Conservation (phyloP, 2,329 filamentous ascomycete genomes). For the Fusarium devonianum region DNA sequence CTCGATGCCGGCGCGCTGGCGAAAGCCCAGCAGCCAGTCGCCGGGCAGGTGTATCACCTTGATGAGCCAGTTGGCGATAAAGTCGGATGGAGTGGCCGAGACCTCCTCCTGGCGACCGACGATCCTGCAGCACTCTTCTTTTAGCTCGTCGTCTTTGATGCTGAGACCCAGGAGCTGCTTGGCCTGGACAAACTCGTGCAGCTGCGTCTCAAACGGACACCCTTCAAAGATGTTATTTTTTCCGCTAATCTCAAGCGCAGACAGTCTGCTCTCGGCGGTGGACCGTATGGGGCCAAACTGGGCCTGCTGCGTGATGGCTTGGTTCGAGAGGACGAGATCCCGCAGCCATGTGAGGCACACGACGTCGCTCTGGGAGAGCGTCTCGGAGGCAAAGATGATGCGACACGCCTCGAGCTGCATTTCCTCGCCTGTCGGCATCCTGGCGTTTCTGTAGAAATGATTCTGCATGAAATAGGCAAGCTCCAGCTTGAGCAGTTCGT, state of each 20-base stretch:
- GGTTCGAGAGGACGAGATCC: slow-evolving; percentile 29
- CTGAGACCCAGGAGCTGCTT: slow-evolving; percentile 11
- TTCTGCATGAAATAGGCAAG: slow-evolving; percentile 37
- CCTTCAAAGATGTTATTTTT: slow-evolving; percentile 42
- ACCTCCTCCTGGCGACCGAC: slow-evolving; percentile 27
- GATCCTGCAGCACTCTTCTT: slow-evolving; percentile 36
- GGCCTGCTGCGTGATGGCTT: slow-evolving; percentile 25
- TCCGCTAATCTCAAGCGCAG: slow-evolving; percentile 38
- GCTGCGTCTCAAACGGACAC: slow-evolving; percentile 40
- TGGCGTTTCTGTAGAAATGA: slow-evolving; percentile 25
- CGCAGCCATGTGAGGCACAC: slow-evolving; percentile 28
- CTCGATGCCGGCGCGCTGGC: slow-evolving; percentile 23
- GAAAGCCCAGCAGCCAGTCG: slow-evolving; percentile 33
- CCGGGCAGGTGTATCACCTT: slow-evolving; percentile 27
- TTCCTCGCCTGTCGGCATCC: slow-evolving; percentile 26
- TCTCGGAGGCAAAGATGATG: slow-evolving; percentile 24
- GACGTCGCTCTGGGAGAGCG: background rate
- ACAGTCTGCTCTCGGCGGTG: slow-evolving; percentile 34
- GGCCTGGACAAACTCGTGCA: slow-evolving; percentile 28
- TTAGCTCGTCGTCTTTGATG: slow-evolving; percentile 25
- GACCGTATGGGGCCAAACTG: slow-evolving; percentile 39
- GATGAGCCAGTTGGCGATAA: slow-evolving; percentile 39
- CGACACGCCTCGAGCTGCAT: slow-evolving; percentile 36
- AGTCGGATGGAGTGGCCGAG: slow-evolving; percentile 33
- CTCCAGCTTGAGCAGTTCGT: slow-evolving; percentile 34